phyloP scores from a whole-genome alignment of 78 protist species.

The Dictyostelium citrinum region DNA sequence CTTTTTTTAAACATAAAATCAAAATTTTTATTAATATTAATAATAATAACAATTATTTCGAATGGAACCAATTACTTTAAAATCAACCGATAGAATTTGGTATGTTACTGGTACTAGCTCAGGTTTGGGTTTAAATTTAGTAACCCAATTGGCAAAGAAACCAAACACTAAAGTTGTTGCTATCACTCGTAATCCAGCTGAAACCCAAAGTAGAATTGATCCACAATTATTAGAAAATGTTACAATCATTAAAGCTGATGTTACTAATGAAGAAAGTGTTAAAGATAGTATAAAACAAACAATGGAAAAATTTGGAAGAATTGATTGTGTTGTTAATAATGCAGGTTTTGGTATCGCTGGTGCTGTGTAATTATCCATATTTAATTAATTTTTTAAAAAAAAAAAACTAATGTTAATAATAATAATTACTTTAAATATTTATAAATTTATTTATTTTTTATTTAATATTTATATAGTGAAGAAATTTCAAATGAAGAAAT shows the following conservation, averaged over 20 bases:
- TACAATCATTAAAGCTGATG: neutral
- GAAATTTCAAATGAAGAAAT: neutral
- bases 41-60: too few relatives aligned
- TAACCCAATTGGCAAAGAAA: neutral
- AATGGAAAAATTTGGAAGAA: neutral
- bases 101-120: neutral
- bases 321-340: constrained; percentile 60
- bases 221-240: neutral
- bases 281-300: constrained; percentile 3
- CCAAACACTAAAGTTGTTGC: constrained; percentile 26
- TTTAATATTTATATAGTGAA: neutral
- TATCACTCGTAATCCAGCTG: neutral
- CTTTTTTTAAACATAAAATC: too few relatives aligned
- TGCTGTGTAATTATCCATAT: neutral
- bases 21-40: too few relatives aligned
- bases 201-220: neutral
- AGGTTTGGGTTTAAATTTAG: constrained; percentile 29
- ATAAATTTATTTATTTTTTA: too few relatives aligned
- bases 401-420: neutral
- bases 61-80: neutral
- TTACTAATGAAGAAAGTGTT: constrained; percentile 19
- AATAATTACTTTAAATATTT: too few relatives aligned
- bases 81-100: constrained; percentile 8
- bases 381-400: neutral
- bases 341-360: constrained; percentile 38